Base-by-base conservation (phyloP, 2,329 filamentous ascomycete genomes). In the Talaromyces sp. region DNA sequence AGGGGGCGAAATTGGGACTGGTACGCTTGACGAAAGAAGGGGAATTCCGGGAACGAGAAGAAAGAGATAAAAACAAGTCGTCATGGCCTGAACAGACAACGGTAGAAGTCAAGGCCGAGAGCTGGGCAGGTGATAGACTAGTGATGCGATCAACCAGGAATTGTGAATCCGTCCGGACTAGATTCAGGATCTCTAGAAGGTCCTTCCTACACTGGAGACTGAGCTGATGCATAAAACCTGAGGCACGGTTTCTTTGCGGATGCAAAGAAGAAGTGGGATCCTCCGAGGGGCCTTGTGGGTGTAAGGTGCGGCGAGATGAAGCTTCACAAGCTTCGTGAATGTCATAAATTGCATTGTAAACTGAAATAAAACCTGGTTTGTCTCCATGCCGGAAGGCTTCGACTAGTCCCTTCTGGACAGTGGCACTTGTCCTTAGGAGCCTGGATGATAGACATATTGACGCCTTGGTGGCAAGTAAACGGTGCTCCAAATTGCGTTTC, bases 121-220 rank as follows among this genome's bases (percentile, higher is more conserved):
- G 83, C 75, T 98, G 93, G 64, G 86, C 79, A 62, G 88, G 85
- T 60, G 87, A 88, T 67, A 99, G 81, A 69, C 85, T 87, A 72
- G 87, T 87, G 66, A 99, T 84, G 66, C 93, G 86, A 65, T 90
- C 87, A 70, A 93, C 91, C 74, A 99, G 76, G 76, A 96, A 98
- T 70, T 93, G 88, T 42, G 92, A 88, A 73, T 96, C 93, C 65
- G 89, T 92, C 68, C 93, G 87, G 65, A 97, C 84, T 75, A 91
- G 86, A 55, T 86, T 88, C 68, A 98, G 78, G 71, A 98, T 93
- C 64, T 87, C 85, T 62, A 97, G 73, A 62, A 97, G 85, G 51
- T 88, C 86, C 64, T 91, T 86, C 71, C 91, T 83, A 60, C 91
- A 87, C 64, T 89, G 87, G 61, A 85, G 81, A 57, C 92, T 90